A percentile compares a stretch with the other conserved stretches of the same genome.
Conservation (phyloP, 192 early-diverging fungal genomes). For the Phlyctochytrium planicorne region DNA sequence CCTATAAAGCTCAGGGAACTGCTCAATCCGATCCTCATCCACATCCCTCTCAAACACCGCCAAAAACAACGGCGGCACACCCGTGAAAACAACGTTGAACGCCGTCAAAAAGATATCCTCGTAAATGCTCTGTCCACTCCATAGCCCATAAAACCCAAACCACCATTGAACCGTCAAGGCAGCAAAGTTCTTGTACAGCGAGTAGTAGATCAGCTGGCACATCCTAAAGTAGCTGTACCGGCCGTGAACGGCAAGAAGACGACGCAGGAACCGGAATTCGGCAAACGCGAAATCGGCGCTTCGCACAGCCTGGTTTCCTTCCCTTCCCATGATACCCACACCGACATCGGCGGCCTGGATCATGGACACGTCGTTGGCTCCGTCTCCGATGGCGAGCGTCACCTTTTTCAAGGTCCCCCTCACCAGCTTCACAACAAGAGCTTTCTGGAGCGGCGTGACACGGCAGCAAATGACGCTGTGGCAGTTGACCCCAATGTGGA, state of each 20-base stretch:
- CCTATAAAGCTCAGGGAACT: slow-evolving; percentile 45
- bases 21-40: slow-evolving; percentile 30
- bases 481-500: slow-evolving; percentile 44
- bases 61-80: slow-evolving; percentile 48
- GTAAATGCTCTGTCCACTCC: slow-evolving; percentile 52
- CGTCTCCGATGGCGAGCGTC: slow-evolving; percentile 69
- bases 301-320: slow-evolving; percentile 60
- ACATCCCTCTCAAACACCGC: slow-evolving; percentile 54
- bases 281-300: slow-evolving; percentile 55
- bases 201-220: slow-evolving; percentile 43
- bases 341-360: slow-evolving; percentile 57
- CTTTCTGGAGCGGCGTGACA: slow-evolving; percentile 60
- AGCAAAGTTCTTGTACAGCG: slow-evolving; percentile 60
- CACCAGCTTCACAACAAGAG: slow-evolving; percentile 52
- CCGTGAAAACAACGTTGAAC: slow-evolving; percentile 57
- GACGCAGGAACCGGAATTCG: slow-evolving; percentile 54
- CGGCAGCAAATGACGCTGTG: slow-evolving; percentile 58
- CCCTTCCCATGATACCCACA: slow-evolving; percentile 58
- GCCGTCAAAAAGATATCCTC: slow-evolving; percentile 55
- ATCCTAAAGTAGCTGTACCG: slow-evolving; percentile 46
- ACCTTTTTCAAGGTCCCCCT: slow-evolving; percentile 68
- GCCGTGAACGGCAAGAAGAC: slow-evolving; percentile 54
- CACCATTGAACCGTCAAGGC: slow-evolving; percentile 50
- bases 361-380: slow-evolving; percentile 66
- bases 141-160: slow-evolving; percentile 48